Base-by-base conservation (phyloP, 345 rosid species). In the Luvunga scandens region DNA sequence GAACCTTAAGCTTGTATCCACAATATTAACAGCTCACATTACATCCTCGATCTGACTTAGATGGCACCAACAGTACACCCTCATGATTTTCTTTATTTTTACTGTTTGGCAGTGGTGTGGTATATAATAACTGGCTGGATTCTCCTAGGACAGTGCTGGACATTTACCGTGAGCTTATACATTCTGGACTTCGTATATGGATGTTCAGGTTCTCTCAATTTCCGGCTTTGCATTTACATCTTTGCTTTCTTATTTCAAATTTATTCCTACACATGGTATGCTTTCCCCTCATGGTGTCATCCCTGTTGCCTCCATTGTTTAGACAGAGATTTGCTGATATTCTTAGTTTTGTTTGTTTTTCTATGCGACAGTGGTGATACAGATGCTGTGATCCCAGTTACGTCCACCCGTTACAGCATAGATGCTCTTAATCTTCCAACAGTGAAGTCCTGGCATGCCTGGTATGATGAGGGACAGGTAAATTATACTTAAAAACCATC, bases 391-490 rank as follows among this genome's bases (percentile, higher is more conserved):
- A 84, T 95, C 81, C 99, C 99, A 56, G 85, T 95, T 65, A 95
- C 98, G 57, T 90, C 98, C 70, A 93, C 98, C 56, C 94, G 98
- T 8, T 92, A 92, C 87, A 87, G 90, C 60, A 90, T 95, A 71
- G 95, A 89, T 83, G 92, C 98, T 70, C 90, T 93, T 24, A 84
- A 89, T 45, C 99, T 95, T 78, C 86, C 88, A 66, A 87, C 98
- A 0, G 83, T 86, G 72, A 88, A 83, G 50, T 82, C 87, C 3
- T 95, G 96, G 88, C 90, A 71, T 45, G 90, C 94, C 30, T 93
- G 99, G 98, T 89, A 92, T 75, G 87, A 89, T 65, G 93, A 90
- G n/a, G 94, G 97, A 31, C 89, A 91, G 97, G 98, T 95, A 83
- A 74, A 30, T 76, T 14, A 7, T 56, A 45, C 50, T 13, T 12